Evolutionary conservation across 768 basidiomycete species (phyloP), one percentile per base, ranked within the genome.

Genomic region (Psilocybe sp.): DNA sequence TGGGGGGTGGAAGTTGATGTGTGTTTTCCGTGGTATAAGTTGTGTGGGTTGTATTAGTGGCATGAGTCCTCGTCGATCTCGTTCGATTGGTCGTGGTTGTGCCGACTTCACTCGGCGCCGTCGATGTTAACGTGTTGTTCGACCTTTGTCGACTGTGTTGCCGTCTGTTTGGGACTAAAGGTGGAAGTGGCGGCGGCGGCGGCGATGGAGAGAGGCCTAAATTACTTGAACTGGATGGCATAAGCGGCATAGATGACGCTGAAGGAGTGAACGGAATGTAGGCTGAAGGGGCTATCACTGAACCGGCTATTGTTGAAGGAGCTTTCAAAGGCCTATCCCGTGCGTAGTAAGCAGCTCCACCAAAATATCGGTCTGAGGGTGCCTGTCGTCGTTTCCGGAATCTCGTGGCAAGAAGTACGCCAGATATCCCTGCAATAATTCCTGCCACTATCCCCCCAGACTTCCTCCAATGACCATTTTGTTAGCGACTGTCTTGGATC

Each of bases 381-480:
- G 49, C 28, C 7, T 45, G 47, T 31, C 54, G 44, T 46, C 47
- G 47, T 7, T 52, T 46, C 12, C 44, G 42, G 8, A 51, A 13
- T 38, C 45, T 53, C 18, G 40, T 23, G 34, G 57, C 46, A 14
- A 53, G 42, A 13, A 55, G 40, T 40, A 47, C 54, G 4, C 46
- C 53, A n/a, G 57, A 41, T 12, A 54, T 36, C 2, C 58, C 60
- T 5, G 43, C 47, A 10, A 43, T 37, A 2, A 56, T 36, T 7
- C 60, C 60, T 4, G 59, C 33, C 13, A 55, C 46, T n/a, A 54
- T 42, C 8, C 58, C 47, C 16, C 56, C 60, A n/a, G 57, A 13
- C 50, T 50, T 1, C 54, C 37, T 5, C 54, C 58, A 32, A 58
- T 52, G 23, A 54, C 43, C 12, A 56, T 52, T 14, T 46, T 46